These are phyloP conservation scores for Salinomyces thailandicus DNA, from an alignment of 2,329 filamentous ascomycete genomes.

Conservation along the genomic window DNA sequence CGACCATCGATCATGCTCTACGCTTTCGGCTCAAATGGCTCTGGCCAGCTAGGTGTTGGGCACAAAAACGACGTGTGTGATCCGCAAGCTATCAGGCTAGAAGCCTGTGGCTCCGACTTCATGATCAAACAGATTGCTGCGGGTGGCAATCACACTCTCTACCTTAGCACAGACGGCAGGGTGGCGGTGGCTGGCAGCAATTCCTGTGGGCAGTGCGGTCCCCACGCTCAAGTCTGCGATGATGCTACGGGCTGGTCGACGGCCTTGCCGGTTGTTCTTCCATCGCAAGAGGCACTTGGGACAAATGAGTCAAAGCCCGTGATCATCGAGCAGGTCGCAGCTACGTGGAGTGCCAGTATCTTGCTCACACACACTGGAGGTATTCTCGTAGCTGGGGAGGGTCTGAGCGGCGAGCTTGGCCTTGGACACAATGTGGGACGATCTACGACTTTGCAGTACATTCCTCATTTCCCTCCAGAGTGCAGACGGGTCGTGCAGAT, in stretches of 20 bases:
- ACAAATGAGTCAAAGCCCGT: neutral
- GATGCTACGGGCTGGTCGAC: neutral
- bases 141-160: constrained; percentile 80
- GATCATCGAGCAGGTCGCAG: constrained; percentile 23
- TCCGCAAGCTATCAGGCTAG: constrained; percentile 10
- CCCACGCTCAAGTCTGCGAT: neutral
- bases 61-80: constrained; percentile 33
- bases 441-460: constrained; percentile 30
- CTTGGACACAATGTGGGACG: constrained; percentile 35
- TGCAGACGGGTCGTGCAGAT: constrained; percentile 52
- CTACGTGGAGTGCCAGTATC: constrained; percentile 69
- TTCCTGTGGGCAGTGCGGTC: constrained; percentile 33
- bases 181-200: constrained; percentile 59
- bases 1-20: constrained; percentile 10
- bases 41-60: constrained; percentile 41
- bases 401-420: constrained; percentile 63
- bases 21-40: constrained; percentile 42
- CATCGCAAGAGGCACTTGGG: too few relatives aligned
- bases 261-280: neutral
- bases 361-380: constrained; percentile 44
- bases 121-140: constrained; percentile 36
- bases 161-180: constrained; percentile 50
- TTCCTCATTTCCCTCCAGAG: constrained; percentile 55
- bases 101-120: neutral
- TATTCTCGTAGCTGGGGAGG: constrained; percentile 56